Base-by-base conservation (phyloP, 441 rosid species). In the Jatropha multifida region DNA sequence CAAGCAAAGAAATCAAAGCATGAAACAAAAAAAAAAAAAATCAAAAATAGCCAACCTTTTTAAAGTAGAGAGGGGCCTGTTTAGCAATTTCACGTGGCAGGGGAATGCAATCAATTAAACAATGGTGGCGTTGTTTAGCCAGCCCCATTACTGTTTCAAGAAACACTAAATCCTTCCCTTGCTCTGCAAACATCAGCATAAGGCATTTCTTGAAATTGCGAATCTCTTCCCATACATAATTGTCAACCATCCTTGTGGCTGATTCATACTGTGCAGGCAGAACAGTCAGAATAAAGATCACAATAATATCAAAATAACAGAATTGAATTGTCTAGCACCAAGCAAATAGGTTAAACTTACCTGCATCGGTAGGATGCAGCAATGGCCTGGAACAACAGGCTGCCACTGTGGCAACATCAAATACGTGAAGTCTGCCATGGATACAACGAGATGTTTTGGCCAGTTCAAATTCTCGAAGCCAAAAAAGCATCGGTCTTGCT, bases 161-260 rank as follows among this genome's bases (percentile, higher is more conserved):
- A 82, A 94, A 94, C 65, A 94, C 88, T 17, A 88, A 68, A 8
- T 91, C 95, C 83, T 90, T 94, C 41, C 90, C 97, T 79, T 92
- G 91, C 87, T 91, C 88, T 6, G 90, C 92, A 81, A 87, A 94
- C 97, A 94, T 87, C 94, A 87, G 88, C 68, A 94, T 90, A 55
- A 94, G 93, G 85, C 98, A 92, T 84, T 94, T 94, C 83, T 94
- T 94, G 85, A 92, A 94, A 70, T 94, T 92, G 17, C 97, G 90
- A 48, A 94, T 90, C 86, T 94, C 97, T 18, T 88, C 94, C 98
- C 97, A 90, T 63, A 88, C 91, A 69, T 85, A 84, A 79, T 88
- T 85, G 74, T 94, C 97, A 10, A 90, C 86, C 1, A 76, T 85
- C 80, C 95, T 90, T 59, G 95, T 81, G 56, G 97, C 80, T 61